phyloP scores from a whole-genome alignment of 306 rosid species.

The Acacia confusa region DNA sequence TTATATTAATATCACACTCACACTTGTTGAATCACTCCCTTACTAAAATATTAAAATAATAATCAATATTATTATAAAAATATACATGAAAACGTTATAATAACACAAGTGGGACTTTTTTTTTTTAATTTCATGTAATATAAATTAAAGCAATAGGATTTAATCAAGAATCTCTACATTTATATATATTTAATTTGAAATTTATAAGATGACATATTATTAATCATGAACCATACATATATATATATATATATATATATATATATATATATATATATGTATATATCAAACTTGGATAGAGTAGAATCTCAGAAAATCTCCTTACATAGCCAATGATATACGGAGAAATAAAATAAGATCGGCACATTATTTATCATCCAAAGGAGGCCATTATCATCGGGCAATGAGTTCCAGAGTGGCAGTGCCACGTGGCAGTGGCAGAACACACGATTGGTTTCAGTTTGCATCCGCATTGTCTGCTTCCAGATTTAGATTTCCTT shows the following conservation, averaged over 20 bases:
- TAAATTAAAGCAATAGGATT: neutral
- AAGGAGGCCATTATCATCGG: neutral
- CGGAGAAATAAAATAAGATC: neutral
- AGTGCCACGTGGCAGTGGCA: conserved; percentile 30
- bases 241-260: no score
- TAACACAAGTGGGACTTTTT: neutral
- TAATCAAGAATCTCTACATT: neutral
- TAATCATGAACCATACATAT: neutral
- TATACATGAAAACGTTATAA: neutral
- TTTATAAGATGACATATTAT: neutral
- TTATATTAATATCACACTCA: neutral
- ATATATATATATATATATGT: no score
- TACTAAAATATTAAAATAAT: neutral
- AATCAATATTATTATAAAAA: neutral
- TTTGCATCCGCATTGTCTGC: conserved; percentile 24
- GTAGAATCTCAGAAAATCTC: neutral
- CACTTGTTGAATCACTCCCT: neutral
- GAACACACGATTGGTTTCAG: neutral
- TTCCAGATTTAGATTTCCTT: conserved; percentile 23
- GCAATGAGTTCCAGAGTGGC: conserved; percentile 9
- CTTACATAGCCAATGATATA: neutral
- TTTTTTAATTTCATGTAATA: neutral
- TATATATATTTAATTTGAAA: neutral
- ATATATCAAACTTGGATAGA: neutral
- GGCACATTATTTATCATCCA: neutral